phyloP scores from a whole-genome alignment of 805 yeast genomes.

The Ogataea chonburiensis region DNA sequence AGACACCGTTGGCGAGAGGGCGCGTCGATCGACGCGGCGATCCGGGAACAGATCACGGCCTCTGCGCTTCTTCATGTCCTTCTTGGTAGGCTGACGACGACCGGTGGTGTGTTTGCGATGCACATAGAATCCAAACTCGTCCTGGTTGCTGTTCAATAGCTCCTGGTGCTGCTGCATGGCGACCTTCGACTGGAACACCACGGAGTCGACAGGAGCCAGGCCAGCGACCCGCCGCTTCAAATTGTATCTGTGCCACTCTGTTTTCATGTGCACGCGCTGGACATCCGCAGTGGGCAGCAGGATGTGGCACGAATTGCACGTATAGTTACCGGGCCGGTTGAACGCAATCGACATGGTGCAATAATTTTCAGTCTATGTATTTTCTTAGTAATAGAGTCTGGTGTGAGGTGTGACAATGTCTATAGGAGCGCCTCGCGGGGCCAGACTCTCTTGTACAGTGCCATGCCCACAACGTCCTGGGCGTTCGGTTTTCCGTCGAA shows the following conservation, averaged over 20 bases:
- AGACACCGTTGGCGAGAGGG: slow-evolving; percentile 52
- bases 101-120: slow-evolving; percentile 30
- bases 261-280: slow-evolving; percentile 92
- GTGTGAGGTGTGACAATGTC: no score
- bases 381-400: no score
- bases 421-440: slow-evolving; percentile 52
- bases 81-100: slow-evolving; percentile 40
- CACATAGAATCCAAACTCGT: slow-evolving; percentile 54
- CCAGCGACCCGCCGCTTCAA: slow-evolving; percentile 89
- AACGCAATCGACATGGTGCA: slow-evolving; percentile 15
- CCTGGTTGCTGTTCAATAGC: slow-evolving; percentile 36
- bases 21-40: slow-evolving; percentile 27
- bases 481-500: slow-evolving; percentile 89
- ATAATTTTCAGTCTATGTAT: slow-evolving; percentile 5
- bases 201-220: slow-evolving; percentile 57
- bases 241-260: slow-evolving; percentile 98
- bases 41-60: slow-evolving; percentile 26
- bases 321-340: slow-evolving; percentile 34
- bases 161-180: slow-evolving; percentile 27
- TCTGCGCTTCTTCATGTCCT: slow-evolving; percentile 36
- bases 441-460: slow-evolving; percentile 92
- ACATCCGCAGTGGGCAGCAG: slow-evolving; percentile 76
- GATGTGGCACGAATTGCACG: slow-evolving; percentile 89
- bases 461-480: slow-evolving; percentile 93
- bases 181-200: slow-evolving; percentile 31